Evolutionary conservation across 352 stramenopile genomes (phyloP).

Genomic region (Pythium guiyangense): DNA sequence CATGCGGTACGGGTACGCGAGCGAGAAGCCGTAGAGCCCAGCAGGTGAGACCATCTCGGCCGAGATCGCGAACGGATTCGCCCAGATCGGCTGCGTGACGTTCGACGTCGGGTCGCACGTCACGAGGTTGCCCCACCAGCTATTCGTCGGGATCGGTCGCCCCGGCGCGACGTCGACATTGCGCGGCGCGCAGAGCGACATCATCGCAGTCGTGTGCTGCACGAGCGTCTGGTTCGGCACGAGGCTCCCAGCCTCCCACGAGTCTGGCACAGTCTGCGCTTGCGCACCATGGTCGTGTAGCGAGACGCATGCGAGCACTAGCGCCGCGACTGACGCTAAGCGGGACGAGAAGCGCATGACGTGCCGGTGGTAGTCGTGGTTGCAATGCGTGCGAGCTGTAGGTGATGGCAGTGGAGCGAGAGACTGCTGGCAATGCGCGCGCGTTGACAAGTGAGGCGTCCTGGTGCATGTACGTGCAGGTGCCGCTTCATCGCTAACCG

Average conservation of each 20-base stretch:
- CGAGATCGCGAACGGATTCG: slow-evolving; percentile 61
- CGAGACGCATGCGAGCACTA: neutral
- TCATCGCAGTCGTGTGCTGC: slow-evolving; percentile 28
- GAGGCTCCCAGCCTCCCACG: slow-evolving; percentile 43
- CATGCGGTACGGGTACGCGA: slow-evolving; percentile 68
- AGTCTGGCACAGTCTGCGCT: slow-evolving; percentile 15
- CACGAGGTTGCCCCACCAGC: slow-evolving; percentile 82
- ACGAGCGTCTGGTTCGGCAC: slow-evolving; percentile 28
- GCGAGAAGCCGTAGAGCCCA: slow-evolving; percentile 34
- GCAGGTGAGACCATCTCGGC: slow-evolving; percentile 25
- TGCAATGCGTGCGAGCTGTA: too few relatives aligned
- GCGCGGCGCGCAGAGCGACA: slow-evolving; percentile 42
- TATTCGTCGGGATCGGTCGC: slow-evolving; percentile 66
- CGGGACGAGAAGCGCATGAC: too few relatives aligned
- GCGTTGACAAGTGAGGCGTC: too few relatives aligned
- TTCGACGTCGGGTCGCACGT: slow-evolving; percentile 49
- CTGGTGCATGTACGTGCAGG: too few relatives aligned
- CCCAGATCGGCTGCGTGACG: slow-evolving; percentile 51
- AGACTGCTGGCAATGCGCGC: too few relatives aligned
- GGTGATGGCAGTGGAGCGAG: neutral
- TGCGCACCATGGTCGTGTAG: neutral
- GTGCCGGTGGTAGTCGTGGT: too few relatives aligned
- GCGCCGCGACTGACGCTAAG: neutral
- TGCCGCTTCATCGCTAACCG: too few relatives aligned
- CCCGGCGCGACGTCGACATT: slow-evolving; percentile 44